Evolutionary conservation across 352 stramenopile species (phyloP), one percentile per base, ranked within the genome.

Genomic region (Globisporangium canariense): DNA sequence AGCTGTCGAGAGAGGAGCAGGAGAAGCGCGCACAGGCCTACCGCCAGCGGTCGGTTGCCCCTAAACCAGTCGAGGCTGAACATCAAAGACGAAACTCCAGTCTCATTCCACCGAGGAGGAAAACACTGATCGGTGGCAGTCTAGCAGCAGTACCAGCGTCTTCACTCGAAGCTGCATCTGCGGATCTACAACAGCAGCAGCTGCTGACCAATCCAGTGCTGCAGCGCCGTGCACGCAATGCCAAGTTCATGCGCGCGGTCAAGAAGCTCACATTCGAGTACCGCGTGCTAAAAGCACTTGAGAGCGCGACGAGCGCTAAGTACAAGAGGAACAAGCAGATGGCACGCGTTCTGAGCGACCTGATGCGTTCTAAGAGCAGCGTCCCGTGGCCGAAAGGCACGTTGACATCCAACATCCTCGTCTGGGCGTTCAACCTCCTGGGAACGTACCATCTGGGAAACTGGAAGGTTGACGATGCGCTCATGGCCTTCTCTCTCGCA

Each of bases 361-460:
- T 72, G 2, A n/a, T 78, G 46, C 62, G 71, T 6, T 34, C 62
- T 0, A 60, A 57, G 9, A 71, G 30, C 14, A 61, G 53, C 14
- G 65, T 85, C 0, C 11, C 51, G n/a, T 81, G 68, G 73, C 77
- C 69, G 0, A 73, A 73, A 62, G 79, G 79, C 1, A 81, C 75
- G 28, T 55, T 83, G 32, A 83, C 77, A 4, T 67, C 76, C 0
- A 70, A 66, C 8, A 67, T 79, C 4, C 66, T 89, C 2, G 61
- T 79, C 36, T 86, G 80, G 80, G 77, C 72, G 11, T 86, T 83
- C 50, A 89, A 89, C 28, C 57, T 65, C 2, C 47, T 86, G 0
- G 80, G 80, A 0, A 75, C 68, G 34, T 47, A 78, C n/a, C 62
- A 79, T 18, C 18, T 70, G 3, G 20, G 66, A 6, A 58, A 69